phyloP scores from a whole-genome alignment of 176 grass and related monocot genomes.

The Avena eriantha region DNA sequence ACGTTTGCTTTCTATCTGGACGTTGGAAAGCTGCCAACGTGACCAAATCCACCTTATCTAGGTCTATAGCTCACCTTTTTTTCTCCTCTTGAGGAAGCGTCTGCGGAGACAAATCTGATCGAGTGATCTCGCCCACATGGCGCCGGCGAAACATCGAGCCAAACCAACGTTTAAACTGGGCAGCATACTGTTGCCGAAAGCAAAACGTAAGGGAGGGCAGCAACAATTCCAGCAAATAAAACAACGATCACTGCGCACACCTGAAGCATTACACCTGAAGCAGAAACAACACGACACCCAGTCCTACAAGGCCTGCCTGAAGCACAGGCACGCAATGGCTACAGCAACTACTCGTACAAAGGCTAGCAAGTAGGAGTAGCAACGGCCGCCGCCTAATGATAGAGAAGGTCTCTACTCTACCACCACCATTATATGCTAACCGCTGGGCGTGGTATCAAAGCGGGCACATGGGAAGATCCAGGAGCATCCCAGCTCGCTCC shows the following conservation, averaged over 20 bases:
- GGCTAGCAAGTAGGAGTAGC: background rate
- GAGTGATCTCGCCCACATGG: background rate
- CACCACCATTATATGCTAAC: conserved; percentile 8
- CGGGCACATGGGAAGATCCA: conserved; percentile 35
- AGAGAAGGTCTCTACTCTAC: conserved; percentile 3
- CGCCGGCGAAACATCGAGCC: background rate
- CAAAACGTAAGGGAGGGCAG: background rate
- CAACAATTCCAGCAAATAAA: background rate
- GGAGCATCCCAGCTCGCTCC: conserved; percentile 8
- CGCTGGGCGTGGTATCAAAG: background rate
- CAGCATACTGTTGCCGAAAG: too few species aligned
- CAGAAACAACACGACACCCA: background rate
- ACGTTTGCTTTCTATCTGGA: background rate
- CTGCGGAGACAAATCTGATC: background rate
- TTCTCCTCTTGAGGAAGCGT: background rate
- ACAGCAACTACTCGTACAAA: conserved; percentile 14
- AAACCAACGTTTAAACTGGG: too few species aligned
- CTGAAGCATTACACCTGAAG: conserved; percentile 28
- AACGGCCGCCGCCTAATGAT: conserved; percentile 22
- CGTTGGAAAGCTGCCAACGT: conserved; percentile 17
- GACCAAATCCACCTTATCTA: background rate
- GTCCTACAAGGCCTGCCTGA: conserved; percentile 6
- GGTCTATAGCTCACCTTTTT: background rate
- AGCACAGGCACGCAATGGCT: conserved; percentile 13
- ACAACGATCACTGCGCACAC: background rate